Conservation (phyloP, 2,329 filamentous ascomycete species). For the Pseudogymnoascus sp. region DNA sequence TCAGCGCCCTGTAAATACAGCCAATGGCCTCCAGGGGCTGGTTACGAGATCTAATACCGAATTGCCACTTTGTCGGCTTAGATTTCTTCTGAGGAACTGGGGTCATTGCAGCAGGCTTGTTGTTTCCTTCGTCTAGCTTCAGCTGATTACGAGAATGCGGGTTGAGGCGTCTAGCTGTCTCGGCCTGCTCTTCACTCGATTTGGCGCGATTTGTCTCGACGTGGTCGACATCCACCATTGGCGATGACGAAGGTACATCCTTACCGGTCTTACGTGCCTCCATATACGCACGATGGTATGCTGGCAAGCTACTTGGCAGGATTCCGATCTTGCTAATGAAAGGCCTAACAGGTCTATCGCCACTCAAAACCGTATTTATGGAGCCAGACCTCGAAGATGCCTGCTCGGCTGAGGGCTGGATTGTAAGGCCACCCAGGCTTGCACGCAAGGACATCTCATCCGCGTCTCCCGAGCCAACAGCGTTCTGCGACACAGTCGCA, state of each 20-base stretch:
- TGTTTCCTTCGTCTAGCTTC: constrained; percentile 58
- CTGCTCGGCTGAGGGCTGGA: background rate
- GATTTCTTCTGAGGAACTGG: constrained; percentile 63
- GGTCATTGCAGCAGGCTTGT: constrained; percentile 56
- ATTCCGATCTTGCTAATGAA: constrained; percentile 79
- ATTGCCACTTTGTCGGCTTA: constrained; percentile 91
- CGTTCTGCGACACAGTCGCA: background rate
- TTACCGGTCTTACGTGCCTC: constrained; percentile 57
- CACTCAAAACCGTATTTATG: constrained; percentile 26
- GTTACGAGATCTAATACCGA: constrained; percentile 91
- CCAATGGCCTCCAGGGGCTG: constrained; percentile 89
- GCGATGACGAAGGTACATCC: constrained; percentile 43
- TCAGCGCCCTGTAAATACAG: constrained; percentile 88
- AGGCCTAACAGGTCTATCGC: constrained; percentile 24
- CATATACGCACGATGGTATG: constrained; percentile 88
- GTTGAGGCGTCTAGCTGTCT: constrained; percentile 73
- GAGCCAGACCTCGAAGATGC: constrained; percentile 18
- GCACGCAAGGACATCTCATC: constrained; percentile 1
- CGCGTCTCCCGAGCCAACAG: background rate
- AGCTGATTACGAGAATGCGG: constrained; percentile 72
- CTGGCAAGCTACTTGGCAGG: constrained; percentile 81
- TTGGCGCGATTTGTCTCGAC: constrained; percentile 33
- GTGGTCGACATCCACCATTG: constrained; percentile 40
- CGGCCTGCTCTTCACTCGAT: constrained; percentile 70
- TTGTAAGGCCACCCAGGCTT: background rate